Base-by-base conservation (phyloP, 2,329 filamentous ascomycete genomes). In the Ophiostoma sp. region DNA sequence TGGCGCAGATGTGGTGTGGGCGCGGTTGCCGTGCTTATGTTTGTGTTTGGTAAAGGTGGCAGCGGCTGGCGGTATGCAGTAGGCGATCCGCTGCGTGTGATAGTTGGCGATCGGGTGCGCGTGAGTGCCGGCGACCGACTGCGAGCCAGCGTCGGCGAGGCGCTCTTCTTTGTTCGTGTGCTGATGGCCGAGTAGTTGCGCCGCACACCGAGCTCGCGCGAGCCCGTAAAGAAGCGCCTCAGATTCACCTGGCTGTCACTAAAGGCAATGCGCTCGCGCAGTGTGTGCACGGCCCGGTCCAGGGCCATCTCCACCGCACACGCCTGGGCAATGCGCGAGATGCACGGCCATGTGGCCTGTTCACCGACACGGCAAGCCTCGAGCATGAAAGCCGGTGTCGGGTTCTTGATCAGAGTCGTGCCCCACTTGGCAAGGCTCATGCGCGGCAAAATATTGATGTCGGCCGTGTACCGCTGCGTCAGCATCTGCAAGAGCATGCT, bases 391-490 rank as follows among this genome's bases (percentile, higher is more conserved):
- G 94, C 91, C 0, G 88, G 81, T 0, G 90, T 93, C 1, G 94
- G 94, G 71, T 98, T 98, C 73, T 86, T 90, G 64, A 98, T 82
- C 35, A 97, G 88, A 10, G 86, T 85, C 0, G 91, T 89, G 31
- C 72, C 72, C 74, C 74, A 75, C 7, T 33, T 27, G 15, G 71
- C 72, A 33, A 74, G 70, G 64, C 73, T 70, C 73, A 76, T 75
- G 68, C 73, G 74, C 67, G 74, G 74, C 67, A 76, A 23, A 69
- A 98, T 97, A 64, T 93, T 98, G 77, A 98, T 97, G 78, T 98
- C 94, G 7, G 94, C 94, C 1, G 92, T 94, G 76, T 98, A 98
- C 73, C 91, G 92, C 76, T 98, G 94, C 73, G 89, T 94, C 67
- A 98, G 83, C 20, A 98, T 88, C 1, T 92, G 94, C 60, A 88